A percentile compares a stretch with the other conserved stretches of the same genome.
These are phyloP conservation scores for Lentinula novae-zelandiae DNA, from an alignment of 1,284 basidiomycete species.

Conservation along the genomic window DNA sequence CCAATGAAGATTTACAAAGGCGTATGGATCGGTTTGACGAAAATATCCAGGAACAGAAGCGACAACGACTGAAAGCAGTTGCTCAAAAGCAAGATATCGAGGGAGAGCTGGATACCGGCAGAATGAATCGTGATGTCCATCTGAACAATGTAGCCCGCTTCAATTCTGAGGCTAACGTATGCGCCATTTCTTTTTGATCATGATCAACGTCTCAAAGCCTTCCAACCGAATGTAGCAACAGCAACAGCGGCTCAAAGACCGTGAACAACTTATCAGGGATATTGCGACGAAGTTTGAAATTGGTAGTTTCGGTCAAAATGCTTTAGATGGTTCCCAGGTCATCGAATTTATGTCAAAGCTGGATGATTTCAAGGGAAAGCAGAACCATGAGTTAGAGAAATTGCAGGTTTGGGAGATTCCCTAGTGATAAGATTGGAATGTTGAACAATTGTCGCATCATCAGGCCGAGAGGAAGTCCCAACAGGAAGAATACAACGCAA, in stretches of 20 bases:
- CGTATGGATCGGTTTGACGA: slow-evolving; percentile 73
- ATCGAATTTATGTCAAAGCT: slow-evolving; percentile 66
- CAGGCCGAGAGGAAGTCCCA: slow-evolving; percentile 50
- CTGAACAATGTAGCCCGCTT: slow-evolving; percentile 60
- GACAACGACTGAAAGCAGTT: slow-evolving; percentile 44
- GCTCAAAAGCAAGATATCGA: slow-evolving; percentile 57
- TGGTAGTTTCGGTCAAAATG: slow-evolving; percentile 67
- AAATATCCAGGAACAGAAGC: slow-evolving; percentile 53
- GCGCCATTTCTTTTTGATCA: slow-evolving; percentile 4
- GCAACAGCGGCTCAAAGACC: slow-evolving; percentile 65
- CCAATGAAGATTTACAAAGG: slow-evolving; percentile 71
- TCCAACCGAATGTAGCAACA: slow-evolving; percentile 54
- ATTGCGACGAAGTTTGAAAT: slow-evolving; percentile 70
- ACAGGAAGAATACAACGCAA: slow-evolving; percentile 57
- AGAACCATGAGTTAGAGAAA: slow-evolving; percentile 52
- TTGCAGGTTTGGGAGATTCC: slow-evolving; percentile 45
- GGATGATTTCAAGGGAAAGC: slow-evolving; percentile 52
- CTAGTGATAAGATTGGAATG: slow-evolving; percentile 6
- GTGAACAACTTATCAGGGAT: slow-evolving; percentile 73
- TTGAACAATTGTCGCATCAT: not conserved
- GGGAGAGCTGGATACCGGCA: slow-evolving; percentile 54
- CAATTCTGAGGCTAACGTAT: slow-evolving; percentile 61
- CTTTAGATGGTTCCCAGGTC: slow-evolving; percentile 65
- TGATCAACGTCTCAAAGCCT: not conserved
- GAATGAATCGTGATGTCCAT: slow-evolving; percentile 52